Base-by-base conservation (phyloP, 345 rosid genomes). In the Euphorbia tirucalli region DNA sequence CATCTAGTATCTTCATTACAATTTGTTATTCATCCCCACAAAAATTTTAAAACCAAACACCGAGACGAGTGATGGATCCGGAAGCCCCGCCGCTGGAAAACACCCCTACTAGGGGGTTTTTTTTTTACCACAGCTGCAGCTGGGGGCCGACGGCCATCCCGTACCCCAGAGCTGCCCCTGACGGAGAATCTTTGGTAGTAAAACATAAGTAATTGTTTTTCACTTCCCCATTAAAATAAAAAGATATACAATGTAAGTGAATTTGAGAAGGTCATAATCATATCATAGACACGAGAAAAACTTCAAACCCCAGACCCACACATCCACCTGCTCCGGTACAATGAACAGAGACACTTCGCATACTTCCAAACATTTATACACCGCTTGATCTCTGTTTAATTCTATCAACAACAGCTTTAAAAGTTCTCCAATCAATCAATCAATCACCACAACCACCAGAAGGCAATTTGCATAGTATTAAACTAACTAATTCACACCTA, bases 261-360 rank as follows among this genome's bases (percentile, higher is more conserved):
- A 61, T 14, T 61, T 32, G 65, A 32, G 10, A 15, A 58, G 16
- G 35, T 61, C 41, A 19, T 60, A 19, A 63, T 55, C 48, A 64
- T 63, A 79, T 54, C 6, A 70, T 66, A 46, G 56, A 65, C 5
- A 35, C 41, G 78, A 71, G 71, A 65, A 61, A 72, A 74, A 70
- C 59, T 46, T 59, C 43, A 48, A 69, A 73, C 64, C 11, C 80
- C 74, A 72, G 52, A 7, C 77, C 71, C 80, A 75, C 80, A 75
- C 68, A 54, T 58, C 83, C 76, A 76, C 79, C 73, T 57, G 75
- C 43, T 76, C 76, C 15, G 58, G 22, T 37, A 63, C 75, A 75
- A 72, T 56, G 11, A 70, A 43, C 4, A 60, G 71, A 55, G 22
- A 75, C 70, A 73, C 70, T 61, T 74, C 77, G 57, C 70, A 75